Conservation (phyloP, 306 rosid genomes). For the Lagenaria siceraria region DNA sequence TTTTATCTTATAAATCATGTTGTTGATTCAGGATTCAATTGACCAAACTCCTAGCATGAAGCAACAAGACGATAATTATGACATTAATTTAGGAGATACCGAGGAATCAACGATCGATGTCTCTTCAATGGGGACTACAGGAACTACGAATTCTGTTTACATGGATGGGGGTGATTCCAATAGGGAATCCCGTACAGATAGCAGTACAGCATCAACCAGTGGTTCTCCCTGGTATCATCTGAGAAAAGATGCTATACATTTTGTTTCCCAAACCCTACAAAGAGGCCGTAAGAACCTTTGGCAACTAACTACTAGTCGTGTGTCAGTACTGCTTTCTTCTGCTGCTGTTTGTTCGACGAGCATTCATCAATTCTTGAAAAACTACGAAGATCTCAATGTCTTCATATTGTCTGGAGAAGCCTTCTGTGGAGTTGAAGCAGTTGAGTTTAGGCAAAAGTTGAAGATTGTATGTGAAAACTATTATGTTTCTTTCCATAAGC, state of each 20-base stretch:
- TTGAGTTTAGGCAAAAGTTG: conserved; percentile 87
- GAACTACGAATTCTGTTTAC: conserved; percentile 16
- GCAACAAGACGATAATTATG: conserved; percentile 24
- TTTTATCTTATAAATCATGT: neutral
- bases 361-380: conserved; percentile 92
- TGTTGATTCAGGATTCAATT: conserved; percentile 44
- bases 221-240: conserved; percentile 95
- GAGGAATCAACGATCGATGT: conserved; percentile 29
- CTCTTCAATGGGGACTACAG: conserved; percentile 31
- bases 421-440: conserved; percentile 94
- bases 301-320: conserved; percentile 91
- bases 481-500: conserved; percentile 83
- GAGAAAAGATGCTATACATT: conserved; percentile 69
- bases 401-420: conserved; percentile 96
- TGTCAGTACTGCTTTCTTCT: conserved; percentile 88
- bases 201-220: conserved; percentile 44
- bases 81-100: conserved; percentile 19
- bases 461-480: conserved; percentile 92
- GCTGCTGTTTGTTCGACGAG: conserved; percentile 74
- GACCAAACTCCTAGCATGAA: conserved; percentile 25
- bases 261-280: conserved; percentile 85
- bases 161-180: conserved; percentile 19
- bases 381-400: conserved; percentile 78
- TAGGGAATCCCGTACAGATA: conserved; percentile 43
- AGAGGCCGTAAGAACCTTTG: conserved; percentile 90